A percentile compares a stretch with the other conserved stretches of the same genome.
Conservation (phyloP, 2,329 filamentous ascomycete species). For the Aspergillus aculeatus region DNA sequence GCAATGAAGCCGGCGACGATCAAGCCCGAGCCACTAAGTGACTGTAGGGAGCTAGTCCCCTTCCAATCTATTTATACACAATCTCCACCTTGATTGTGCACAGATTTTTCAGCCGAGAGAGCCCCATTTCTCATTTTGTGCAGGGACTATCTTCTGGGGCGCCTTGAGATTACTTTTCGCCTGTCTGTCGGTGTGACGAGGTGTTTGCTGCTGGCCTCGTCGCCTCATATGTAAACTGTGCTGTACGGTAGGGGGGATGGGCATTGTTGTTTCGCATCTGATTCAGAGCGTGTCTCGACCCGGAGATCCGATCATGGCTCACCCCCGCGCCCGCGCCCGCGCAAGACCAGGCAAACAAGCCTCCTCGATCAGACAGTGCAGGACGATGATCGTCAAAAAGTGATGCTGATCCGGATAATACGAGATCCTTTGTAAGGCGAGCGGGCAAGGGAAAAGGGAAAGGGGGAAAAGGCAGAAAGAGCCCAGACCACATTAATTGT, state of each 20-base stretch:
- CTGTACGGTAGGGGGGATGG: background rate
- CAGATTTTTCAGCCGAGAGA: constrained; percentile 4
- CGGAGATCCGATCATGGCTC: background rate
- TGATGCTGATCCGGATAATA: constrained; percentile 9
- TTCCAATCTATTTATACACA: constrained; percentile 5
- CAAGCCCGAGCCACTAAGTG: background rate
- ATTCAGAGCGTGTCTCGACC: background rate
- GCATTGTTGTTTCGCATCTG: background rate
- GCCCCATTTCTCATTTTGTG: constrained; percentile 6
- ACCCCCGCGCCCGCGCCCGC: background rate
- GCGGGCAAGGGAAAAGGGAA: background rate
- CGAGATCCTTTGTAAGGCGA: constrained; percentile 1
- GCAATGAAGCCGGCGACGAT: background rate
- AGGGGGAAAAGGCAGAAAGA: background rate
- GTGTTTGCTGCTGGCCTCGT: background rate
- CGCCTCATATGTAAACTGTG: background rate
- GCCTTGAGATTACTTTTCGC: background rate
- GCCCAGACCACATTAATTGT: background rate
- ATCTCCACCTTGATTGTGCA: background rate
- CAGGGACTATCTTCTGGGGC: constrained; percentile 16
- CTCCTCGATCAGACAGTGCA: background rate
- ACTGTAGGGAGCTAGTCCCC: background rate
- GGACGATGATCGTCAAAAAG: background rate
- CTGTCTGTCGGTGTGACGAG: background rate
- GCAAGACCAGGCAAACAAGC: constrained; percentile 1